phyloP scores from a whole-genome alignment of 805 yeast species.

The Metschnikowia koreensis region DNA sequence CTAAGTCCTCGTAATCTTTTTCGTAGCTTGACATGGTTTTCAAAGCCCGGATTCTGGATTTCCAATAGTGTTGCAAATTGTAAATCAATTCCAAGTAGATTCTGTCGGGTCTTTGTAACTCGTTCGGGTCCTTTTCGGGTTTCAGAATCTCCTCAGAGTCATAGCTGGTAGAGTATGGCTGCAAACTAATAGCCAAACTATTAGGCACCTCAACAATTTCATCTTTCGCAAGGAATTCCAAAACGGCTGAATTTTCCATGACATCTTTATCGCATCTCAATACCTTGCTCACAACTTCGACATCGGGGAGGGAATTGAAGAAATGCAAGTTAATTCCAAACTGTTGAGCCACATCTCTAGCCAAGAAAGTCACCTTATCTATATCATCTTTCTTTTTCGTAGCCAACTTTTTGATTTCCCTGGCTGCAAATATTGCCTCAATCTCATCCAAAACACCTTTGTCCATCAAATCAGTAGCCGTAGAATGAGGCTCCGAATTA shows the following conservation, averaged over 20 bases:
- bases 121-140: conserved; percentile 66
- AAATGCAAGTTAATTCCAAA: conserved; percentile 90
- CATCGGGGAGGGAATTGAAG: conserved; percentile 60
- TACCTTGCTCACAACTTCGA: conserved; percentile 65
- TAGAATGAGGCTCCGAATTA: conserved; percentile 37
- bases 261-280: conserved; percentile 75
- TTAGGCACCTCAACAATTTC: conserved; percentile 74
- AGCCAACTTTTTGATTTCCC: conserved; percentile 47
- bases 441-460: conserved; percentile 66
- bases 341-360: conserved; percentile 84
- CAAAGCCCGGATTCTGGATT: conserved; percentile 82
- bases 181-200: conserved; percentile 64
- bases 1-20: conserved; percentile 73
- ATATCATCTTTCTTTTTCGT: conserved; percentile 42
- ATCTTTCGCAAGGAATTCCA: conserved; percentile 80
- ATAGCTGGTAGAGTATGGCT: conserved; percentile 80
- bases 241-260: conserved; percentile 63
- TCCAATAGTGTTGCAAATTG: conserved; percentile 88
- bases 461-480: conserved; percentile 50
- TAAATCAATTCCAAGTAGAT: conserved; percentile 78
- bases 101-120: conserved; percentile 84
- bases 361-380: conserved; percentile 53
- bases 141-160: conserved; percentile 30
- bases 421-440: conserved; percentile 58
- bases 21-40: conserved; percentile 67